Evolutionary conservation across 1,139 yeast genomes (phyloP).

Genomic region (Debaryomyces subglobosus): DNA sequence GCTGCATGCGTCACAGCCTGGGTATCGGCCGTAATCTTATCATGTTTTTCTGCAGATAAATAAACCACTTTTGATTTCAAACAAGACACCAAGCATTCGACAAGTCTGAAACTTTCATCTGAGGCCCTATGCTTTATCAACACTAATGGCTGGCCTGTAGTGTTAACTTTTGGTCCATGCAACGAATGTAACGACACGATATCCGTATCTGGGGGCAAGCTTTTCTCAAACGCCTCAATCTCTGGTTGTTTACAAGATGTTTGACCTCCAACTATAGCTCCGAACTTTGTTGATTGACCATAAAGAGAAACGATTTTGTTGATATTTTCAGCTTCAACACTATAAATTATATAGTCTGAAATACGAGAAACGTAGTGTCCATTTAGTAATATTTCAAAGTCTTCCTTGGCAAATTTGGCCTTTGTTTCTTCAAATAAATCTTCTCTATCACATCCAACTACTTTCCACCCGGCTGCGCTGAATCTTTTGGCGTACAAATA

Average conservation of each 20-base stretch:
- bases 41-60: slow-evolving; percentile 83
- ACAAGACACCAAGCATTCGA: slow-evolving; percentile 67
- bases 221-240: slow-evolving; percentile 77
- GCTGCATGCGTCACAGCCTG: slow-evolving; percentile 99
- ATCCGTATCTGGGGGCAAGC: slow-evolving; percentile 75
- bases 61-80: slow-evolving; percentile 78
- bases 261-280: slow-evolving; percentile 97
- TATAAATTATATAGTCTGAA: slow-evolving; percentile 81
- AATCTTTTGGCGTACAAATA: slow-evolving; percentile 77
- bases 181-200: slow-evolving; percentile 88
- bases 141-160: slow-evolving; percentile 92
- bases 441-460: slow-evolving; percentile 88
- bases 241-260: slow-evolving; percentile 95
- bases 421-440: slow-evolving; percentile 55
- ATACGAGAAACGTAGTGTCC: slow-evolving; percentile 84
- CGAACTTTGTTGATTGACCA: slow-evolving; percentile 85
- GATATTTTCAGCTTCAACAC: slow-evolving; percentile 88
- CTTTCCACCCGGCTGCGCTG: slow-evolving; percentile 85
- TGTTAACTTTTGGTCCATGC: slow-evolving; percentile 90
- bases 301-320: slow-evolving; percentile 68
- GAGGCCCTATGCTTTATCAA: slow-evolving; percentile 74
- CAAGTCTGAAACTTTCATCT: slow-evolving; percentile 59
- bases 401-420: slow-evolving; percentile 43
- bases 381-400: slow-evolving; percentile 60
- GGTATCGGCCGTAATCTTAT: slow-evolving; percentile 93